Percentiles rank a stretch among this genome's conserved stretches.
These are phyloP conservation scores for Microascus cirrosus DNA, from an alignment of 2,329 filamentous ascomycete genomes.

Conservation along the genomic window DNA sequence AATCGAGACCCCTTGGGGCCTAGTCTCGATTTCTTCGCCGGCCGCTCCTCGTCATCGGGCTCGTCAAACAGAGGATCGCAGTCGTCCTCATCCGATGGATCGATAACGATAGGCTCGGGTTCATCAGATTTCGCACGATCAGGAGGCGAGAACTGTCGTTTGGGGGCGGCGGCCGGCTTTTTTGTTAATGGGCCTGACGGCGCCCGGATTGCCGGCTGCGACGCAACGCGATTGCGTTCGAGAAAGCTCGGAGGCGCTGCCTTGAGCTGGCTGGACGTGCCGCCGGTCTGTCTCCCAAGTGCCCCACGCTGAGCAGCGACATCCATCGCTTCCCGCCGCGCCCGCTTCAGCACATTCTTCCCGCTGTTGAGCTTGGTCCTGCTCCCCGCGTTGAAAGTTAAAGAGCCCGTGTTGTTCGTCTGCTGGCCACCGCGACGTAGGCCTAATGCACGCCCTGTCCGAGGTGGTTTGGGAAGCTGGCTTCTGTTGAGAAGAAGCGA, in stretches of 20 bases:
- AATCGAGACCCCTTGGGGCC: not conserved
- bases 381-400: conserved; percentile 4
- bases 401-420: not conserved
- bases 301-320: not conserved
- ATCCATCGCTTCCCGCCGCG: conserved; percentile 3
- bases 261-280: not conserved
- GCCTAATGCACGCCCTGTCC: not conserved
- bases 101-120: not conserved
- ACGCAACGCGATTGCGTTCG: conserved; percentile 2
- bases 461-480: not conserved
- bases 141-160: not conserved
- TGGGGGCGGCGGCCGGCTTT: not conserved
- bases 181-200: not conserved
- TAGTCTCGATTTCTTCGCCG: not conserved
- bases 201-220: conserved; percentile 1
- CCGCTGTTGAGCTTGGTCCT: conserved; percentile 1
- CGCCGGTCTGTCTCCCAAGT: not conserved
- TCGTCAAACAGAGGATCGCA: not conserved
- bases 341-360: conserved; percentile 2
- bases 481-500: conserved; percentile 12
- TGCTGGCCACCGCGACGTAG: not conserved
- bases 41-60: not conserved
- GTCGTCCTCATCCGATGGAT: conserved; percentile 1
- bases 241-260: not conserved
- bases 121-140: not conserved